These are phyloP conservation scores for Termitomyces heimii DNA, from an alignment of 768 basidiomycete genomes.

Conservation along the genomic window DNA sequence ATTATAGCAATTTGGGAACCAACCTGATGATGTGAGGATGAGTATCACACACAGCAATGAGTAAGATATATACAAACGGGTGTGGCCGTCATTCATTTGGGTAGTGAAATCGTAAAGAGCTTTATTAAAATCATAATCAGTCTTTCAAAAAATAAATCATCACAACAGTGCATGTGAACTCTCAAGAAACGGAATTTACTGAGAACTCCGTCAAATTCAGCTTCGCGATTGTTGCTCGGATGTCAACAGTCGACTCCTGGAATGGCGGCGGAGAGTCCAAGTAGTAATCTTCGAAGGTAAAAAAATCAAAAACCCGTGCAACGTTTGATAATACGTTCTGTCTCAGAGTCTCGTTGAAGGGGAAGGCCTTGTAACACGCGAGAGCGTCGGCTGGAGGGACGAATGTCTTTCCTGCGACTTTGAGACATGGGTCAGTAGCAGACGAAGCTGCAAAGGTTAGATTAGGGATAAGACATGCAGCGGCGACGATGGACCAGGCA, in stretches of 20 bases:
- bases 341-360: conserved; percentile 50
- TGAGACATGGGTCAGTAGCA: conserved; percentile 30
- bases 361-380: conserved; percentile 52
- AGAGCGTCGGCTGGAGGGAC: conserved; percentile 48
- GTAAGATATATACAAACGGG: conserved; percentile 30
- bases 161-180: background rate
- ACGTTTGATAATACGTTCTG: conserved; percentile 45
- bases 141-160: conserved; percentile 26
- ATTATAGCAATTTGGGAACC: conserved; percentile 53
- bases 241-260: conserved; percentile 50
- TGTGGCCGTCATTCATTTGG: conserved; percentile 61
- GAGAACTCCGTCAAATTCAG: conserved; percentile 43
- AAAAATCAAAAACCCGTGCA: conserved; percentile 46
- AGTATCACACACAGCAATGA: background rate
- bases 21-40: conserved; percentile 28
- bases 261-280: conserved; percentile 46
- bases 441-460: conserved; percentile 17
- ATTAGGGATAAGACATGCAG: conserved; percentile 5
- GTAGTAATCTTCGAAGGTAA: conserved; percentile 48
- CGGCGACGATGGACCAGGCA: background rate
- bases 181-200: conserved; percentile 21
- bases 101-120: conserved; percentile 51
- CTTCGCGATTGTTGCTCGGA: conserved; percentile 40
- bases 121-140: conserved; percentile 61
- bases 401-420: conserved; percentile 36